Conservation (phyloP, 2,329 filamentous ascomycete species). For the Xylariaceae sp. region DNA sequence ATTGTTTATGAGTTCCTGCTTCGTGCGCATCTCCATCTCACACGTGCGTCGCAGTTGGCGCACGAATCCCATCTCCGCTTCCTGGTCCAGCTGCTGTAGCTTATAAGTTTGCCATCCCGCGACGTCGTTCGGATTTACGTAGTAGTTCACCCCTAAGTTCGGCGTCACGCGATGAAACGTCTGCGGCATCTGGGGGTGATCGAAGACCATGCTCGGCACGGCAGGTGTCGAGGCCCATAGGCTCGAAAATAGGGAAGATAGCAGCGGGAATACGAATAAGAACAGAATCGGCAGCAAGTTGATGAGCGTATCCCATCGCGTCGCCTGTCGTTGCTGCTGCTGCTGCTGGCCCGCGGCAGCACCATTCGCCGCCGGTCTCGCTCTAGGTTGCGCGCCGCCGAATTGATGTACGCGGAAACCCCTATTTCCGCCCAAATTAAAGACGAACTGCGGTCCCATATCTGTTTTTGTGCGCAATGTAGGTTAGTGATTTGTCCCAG, state of each 20-base stretch:
- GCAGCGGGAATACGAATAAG: constrained; percentile 77
- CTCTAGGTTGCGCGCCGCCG: constrained; percentile 70
- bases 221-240: constrained; percentile 46
- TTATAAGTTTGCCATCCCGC: constrained; percentile 63
- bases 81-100: constrained; percentile 67
- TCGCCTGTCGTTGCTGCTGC: constrained; percentile 42
- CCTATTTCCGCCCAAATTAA: constrained; percentile 88
- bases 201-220: constrained; percentile 70
- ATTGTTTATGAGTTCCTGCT: constrained; percentile 65
- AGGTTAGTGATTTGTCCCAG: background rate
- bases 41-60: constrained; percentile 64
- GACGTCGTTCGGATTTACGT: constrained; percentile 73
- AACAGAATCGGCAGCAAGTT: constrained; percentile 83
- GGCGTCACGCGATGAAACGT: constrained; percentile 68
- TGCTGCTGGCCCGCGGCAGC: constrained; percentile 38
- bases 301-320: constrained; percentile 55
- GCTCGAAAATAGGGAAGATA: constrained; percentile 71
- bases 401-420: constrained; percentile 95
- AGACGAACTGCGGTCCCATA: constrained; percentile 81
- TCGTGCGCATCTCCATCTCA: constrained; percentile 62
- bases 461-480: constrained; percentile 30
- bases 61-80: constrained; percentile 70
- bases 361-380: constrained; percentile 61
- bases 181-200: constrained; percentile 62
- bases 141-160: constrained; percentile 74